Base-by-base conservation (phyloP, 371 early-diverging fungal species). In the Mucor racemosus region DNA sequence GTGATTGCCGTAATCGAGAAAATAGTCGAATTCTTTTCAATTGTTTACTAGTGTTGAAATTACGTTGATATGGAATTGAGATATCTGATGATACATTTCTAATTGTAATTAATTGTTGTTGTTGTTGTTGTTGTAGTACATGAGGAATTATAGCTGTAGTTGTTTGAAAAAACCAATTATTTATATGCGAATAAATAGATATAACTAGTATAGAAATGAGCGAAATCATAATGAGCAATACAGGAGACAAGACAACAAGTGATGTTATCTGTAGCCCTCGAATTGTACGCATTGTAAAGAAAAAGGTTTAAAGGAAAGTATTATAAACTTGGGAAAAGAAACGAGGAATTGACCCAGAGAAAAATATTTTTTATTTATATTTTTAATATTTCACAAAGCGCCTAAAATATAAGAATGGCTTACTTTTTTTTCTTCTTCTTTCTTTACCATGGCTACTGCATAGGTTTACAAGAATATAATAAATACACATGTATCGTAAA, bases 201-300 rank as follows among this genome's bases (percentile, higher is more conserved):
- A 46, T 19, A n/a, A 62, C 50, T 10, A 67, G 40, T 17, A 71
- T 71, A 15, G 44, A 63, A 55, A 71, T 48, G 48, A 66, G 58
- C 35, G 71, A 66, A 38, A 71, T 21, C 26, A 71, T 26, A 40
- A 71, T 58, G 13, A 71, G 64, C 17, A 70, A 21, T 6, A 72
- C 65, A 42, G 68, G 68, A 31, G 65, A 65, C 34, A 72, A 58
- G 13, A 69, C 73, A 53, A 73, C 64, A 60, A 68, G 54, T 4
- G 68, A 73, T 17, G 69, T 63, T 61, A 72, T 68, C 57, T 73
- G 60, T 31, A 72, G 33, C 57, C 68, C 72, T 64, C 72, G 67
- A 57, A 53, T 63, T 38, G 67, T 55, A 38, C 68, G 72, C 68
- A 72, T 67, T 57, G 46, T 61, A 26, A 53, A 58, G 42, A 14